A percentile compares a stretch with the other conserved stretches of the same genome.
These are phyloP conservation scores for Priceomyces medius DNA, from an alignment of 805 yeast genomes.

Conservation along the genomic window DNA sequence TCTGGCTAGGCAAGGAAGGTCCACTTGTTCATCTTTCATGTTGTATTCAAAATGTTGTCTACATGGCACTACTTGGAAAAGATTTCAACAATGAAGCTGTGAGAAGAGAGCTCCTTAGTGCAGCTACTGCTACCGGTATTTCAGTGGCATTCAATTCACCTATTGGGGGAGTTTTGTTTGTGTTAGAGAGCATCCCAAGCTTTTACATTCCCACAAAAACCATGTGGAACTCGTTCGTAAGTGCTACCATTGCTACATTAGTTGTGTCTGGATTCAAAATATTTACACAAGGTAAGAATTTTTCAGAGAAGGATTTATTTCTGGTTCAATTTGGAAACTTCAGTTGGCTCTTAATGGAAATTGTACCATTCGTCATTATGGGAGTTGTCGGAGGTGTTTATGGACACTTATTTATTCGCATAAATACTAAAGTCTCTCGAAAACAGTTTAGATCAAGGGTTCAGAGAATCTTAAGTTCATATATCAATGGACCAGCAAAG, in stretches of 20 bases:
- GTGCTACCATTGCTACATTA: slow-evolving; percentile 71
- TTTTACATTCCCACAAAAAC: slow-evolving; percentile 61
- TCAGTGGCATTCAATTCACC: slow-evolving; percentile 86
- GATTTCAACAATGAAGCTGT: slow-evolving; percentile 55
- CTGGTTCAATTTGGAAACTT: slow-evolving; percentile 68
- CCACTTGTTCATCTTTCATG: slow-evolving; percentile 81
- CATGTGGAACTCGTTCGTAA: slow-evolving; percentile 83
- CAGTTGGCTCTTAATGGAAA: slow-evolving; percentile 70
- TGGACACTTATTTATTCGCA: slow-evolving; percentile 53
- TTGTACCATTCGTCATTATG: slow-evolving; percentile 66
- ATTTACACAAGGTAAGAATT: slow-evolving; percentile 40
- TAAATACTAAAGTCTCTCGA: slow-evolving; percentile 38
- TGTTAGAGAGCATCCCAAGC: slow-evolving; percentile 64
- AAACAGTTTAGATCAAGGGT: slow-evolving; percentile 32
- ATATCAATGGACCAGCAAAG: slow-evolving; percentile 14
- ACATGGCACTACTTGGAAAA: slow-evolving; percentile 25
- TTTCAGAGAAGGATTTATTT: slow-evolving; percentile 49
- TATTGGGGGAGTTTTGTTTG: slow-evolving; percentile 82
- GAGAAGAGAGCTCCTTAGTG: slow-evolving; percentile 63
- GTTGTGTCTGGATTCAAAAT: slow-evolving; percentile 45
- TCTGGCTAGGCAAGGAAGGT: slow-evolving; percentile 86
- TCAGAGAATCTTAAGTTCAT: slow-evolving; percentile 20
- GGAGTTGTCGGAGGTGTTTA: slow-evolving; percentile 71
- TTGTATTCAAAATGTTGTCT: slow-evolving; percentile 46
- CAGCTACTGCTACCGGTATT: slow-evolving; percentile 82